Evolutionary conservation across 2,329 filamentous ascomycete genomes (phyloP).

Genomic region (Westerdykella ornata): DNA sequence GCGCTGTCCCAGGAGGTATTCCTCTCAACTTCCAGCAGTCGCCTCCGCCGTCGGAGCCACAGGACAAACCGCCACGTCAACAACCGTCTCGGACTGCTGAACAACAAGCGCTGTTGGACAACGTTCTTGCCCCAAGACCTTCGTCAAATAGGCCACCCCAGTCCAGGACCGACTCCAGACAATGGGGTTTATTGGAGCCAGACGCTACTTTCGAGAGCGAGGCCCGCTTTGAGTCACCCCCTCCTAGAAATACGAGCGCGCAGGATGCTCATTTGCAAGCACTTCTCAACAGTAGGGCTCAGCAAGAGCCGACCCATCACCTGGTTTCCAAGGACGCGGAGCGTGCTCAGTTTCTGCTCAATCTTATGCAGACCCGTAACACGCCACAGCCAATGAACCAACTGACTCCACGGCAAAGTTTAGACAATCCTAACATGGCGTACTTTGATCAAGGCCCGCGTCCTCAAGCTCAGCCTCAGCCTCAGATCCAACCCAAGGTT

Average conservation of each 20-base stretch:
- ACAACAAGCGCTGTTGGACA: conserved; percentile 33
- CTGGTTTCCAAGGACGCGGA: conserved; percentile 52
- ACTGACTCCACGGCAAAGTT: conserved; percentile 31
- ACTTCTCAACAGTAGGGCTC: conserved; percentile 35
- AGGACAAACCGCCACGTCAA: conserved; percentile 9
- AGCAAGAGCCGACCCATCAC: conserved; percentile 33
- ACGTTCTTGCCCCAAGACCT: conserved; percentile 30
- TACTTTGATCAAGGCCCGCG: conserved; percentile 33
- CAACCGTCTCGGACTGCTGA: conserved; percentile 25
- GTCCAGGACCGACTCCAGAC: conserved; percentile 27
- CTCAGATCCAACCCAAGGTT: conserved; percentile 35
- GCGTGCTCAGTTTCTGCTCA: conserved; percentile 71
- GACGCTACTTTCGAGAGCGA: not conserved
- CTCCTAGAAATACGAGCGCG: conserved; percentile 24
- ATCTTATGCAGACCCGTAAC: conserved; percentile 59
- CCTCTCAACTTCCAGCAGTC: conserved; percentile 29
- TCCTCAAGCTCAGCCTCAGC: conserved; percentile 30
- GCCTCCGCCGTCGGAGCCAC: conserved; percentile 18
- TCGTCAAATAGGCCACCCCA: conserved; percentile 23
- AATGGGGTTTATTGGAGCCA: conserved; percentile 1
- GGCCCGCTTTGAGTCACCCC: conserved; percentile 9
- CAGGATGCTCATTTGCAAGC: conserved; percentile 32
- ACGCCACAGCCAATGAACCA: conserved; percentile 31
- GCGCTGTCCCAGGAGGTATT: conserved; percentile 24
- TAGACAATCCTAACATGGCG: conserved; percentile 26